Conservation (phyloP, 2,329 filamentous ascomycete genomes). For the Fusarium nurragi region DNA sequence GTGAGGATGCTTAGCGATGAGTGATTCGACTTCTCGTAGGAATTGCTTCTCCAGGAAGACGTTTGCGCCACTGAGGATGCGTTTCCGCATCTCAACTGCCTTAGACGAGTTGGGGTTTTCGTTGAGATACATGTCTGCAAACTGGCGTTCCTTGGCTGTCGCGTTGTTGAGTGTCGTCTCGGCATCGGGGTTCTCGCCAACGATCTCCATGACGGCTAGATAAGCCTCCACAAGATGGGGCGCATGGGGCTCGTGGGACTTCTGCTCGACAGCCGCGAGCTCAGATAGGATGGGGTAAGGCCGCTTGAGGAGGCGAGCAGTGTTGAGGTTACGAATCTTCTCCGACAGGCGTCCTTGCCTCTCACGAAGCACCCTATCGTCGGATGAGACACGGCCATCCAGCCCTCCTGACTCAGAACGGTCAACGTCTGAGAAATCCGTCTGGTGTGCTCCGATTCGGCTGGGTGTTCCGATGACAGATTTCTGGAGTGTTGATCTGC, state of each 20-base stretch:
- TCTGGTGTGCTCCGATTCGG: slow-evolving; percentile 70
- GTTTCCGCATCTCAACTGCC: slow-evolving; percentile 75
- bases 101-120: slow-evolving; percentile 72
- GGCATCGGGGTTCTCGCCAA: slow-evolving; percentile 73
- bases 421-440: slow-evolving; percentile 75
- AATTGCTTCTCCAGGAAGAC: slow-evolving; percentile 84
- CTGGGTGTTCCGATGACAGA: slow-evolving; percentile 88
- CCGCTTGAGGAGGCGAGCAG: slow-evolving; percentile 70
- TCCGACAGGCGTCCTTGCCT: slow-evolving; percentile 85
- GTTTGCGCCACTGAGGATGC: slow-evolving; percentile 82
- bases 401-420: slow-evolving; percentile 60
- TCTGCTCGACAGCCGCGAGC: slow-evolving; percentile 77
- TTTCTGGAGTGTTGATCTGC: slow-evolving; percentile 75
- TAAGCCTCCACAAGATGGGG: slow-evolving; percentile 85
- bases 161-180: slow-evolving; percentile 68
- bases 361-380: slow-evolving; percentile 81
- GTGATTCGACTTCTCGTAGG: slow-evolving; percentile 77
- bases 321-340: slow-evolving; percentile 82
- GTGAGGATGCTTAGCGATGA: slow-evolving; percentile 83
- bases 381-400: slow-evolving; percentile 60
- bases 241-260: slow-evolving; percentile 75
- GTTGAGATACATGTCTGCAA: slow-evolving; percentile 79
- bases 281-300: slow-evolving; percentile 79
- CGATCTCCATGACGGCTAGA: slow-evolving; percentile 80
- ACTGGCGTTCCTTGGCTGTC: slow-evolving; percentile 79